Evolutionary conservation across 2,329 filamentous ascomycete genomes (phyloP), one percentile per base, ranked within the genome.

Genomic region (Lachnellula cervina): DNA sequence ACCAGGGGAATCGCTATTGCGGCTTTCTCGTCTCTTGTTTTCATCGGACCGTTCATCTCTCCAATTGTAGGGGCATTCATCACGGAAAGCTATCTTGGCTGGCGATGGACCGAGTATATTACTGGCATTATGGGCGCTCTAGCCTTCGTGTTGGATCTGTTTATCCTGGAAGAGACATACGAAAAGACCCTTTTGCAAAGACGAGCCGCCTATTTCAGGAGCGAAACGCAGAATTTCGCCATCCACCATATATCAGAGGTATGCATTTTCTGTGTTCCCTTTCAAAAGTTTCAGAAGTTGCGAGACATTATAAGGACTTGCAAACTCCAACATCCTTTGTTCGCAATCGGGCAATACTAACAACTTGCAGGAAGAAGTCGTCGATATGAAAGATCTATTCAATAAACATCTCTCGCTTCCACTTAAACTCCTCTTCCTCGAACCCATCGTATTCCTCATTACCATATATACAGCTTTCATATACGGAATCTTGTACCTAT

Each of bases 1-100:
- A 70, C 81, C 62, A 75, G 86, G 52, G 86, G 84, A 5, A 77
- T 82, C 19, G 86, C 86, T 1, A 83, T 89, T 70, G 82, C 85
- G 0, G 79, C 79, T 0, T 89, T 88, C 66, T 81, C 83, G 6
- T 62, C 68, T 11, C 63, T 67, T 1, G 70, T 70, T 0, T 66
- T 73, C 16, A 49, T 74, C 28, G 71, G 72, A 2, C 72, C 64
- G 1, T 63, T 71, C 34, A 57, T 70, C 45, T 66, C 66, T 1
- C 70, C 70, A 7, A 65, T 72, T 25, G 62, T 64, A 25, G 70
- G 70, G 38, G 61, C 49, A 14, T 62, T 62, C 21, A 73, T 80
- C 32, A 74, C 73, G 0, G 68, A 75, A 37, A 76, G 71, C 7
- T 61, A 74, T 55, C 72, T 81, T 1, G 77, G 78, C n/a, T 82